Conservation (phyloP, 2,329 filamentous ascomycete genomes). For the Raffaelea ambrosiae region DNA sequence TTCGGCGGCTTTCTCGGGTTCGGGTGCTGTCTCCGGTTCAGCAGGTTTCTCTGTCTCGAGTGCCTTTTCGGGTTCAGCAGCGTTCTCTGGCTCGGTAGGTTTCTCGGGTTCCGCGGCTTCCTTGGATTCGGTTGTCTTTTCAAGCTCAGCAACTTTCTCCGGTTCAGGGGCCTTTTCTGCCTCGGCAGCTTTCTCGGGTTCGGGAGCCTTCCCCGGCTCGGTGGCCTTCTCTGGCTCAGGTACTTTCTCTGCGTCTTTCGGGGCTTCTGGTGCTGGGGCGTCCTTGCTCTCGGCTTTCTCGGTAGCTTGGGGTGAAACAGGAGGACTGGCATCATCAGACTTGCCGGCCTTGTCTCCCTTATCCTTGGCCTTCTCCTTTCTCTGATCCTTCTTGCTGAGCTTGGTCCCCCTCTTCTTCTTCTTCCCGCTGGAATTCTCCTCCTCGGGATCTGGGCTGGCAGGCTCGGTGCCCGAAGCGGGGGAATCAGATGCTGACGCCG, state of each 20-base stretch:
- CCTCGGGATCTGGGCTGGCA: not conserved
- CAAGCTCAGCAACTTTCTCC: too few relatives aligned
- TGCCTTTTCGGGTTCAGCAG: not conserved
- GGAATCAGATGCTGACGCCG: not conserved
- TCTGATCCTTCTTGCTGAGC: not conserved
- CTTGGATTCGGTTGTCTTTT: not conserved
- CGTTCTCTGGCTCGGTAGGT: not conserved
- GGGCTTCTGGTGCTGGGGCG: not conserved
- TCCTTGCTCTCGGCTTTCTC: not conserved
- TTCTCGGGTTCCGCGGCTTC: not conserved
- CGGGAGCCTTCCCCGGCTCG: too few relatives aligned
- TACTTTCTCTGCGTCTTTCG: too few relatives aligned
- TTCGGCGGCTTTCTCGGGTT: not conserved
- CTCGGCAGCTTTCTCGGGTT: too few relatives aligned
- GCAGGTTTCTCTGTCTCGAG: not conserved
- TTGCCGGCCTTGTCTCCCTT: slow-evolving; percentile 7
- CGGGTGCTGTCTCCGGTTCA: not conserved
- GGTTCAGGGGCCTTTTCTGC: too few relatives aligned
- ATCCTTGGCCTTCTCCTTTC: not conserved
- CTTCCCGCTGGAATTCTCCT: not conserved
- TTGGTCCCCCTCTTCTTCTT: not conserved
- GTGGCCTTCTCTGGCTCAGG: too few relatives aligned
- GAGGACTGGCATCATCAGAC: not conserved
- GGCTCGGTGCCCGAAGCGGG: too few relatives aligned
- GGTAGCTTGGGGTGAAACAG: not conserved